Evolutionary conservation across 2,329 filamentous ascomycete species (phyloP).

Genomic region (Hypocrella siamensis): DNA sequence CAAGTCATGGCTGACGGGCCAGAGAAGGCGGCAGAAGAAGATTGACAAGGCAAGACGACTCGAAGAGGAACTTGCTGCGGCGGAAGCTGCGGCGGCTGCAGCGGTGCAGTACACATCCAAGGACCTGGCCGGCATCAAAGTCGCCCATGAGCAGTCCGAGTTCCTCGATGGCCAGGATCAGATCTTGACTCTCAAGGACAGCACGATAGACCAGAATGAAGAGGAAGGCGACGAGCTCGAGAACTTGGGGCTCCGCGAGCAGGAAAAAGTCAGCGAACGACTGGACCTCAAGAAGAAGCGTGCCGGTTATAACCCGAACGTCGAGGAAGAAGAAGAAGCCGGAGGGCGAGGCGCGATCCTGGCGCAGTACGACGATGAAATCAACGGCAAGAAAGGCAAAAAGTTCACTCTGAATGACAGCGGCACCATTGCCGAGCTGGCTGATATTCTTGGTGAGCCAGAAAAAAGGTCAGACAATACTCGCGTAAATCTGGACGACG

Average conservation of each 20-base stretch:
- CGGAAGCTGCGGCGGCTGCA: constrained; percentile 49
- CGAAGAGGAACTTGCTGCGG: constrained; percentile 65
- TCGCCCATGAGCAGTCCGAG: constrained; percentile 70
- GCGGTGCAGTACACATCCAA: constrained; percentile 62
- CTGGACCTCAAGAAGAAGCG: constrained; percentile 82
- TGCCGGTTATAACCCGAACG: constrained; percentile 72
- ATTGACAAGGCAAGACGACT: constrained; percentile 60
- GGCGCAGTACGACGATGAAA: constrained; percentile 90
- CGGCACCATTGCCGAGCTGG: constrained; percentile 51
- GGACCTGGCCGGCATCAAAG: constrained; percentile 79
- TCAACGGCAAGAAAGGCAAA: constrained; percentile 77
- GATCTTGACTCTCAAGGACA: constrained; percentile 86
- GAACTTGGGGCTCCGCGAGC: constrained; percentile 55
- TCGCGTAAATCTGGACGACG: constrained; percentile 67
- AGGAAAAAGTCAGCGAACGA: constrained; percentile 58
- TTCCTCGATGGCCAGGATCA: constrained; percentile 78
- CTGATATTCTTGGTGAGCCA: constrained; percentile 37
- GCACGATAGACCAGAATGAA: constrained; percentile 68
- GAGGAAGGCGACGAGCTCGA: constrained; percentile 85
- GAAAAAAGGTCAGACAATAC: constrained; percentile 46
- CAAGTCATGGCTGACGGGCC: constrained; percentile 70
- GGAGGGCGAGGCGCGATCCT: constrained; percentile 49
- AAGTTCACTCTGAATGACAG: constrained; percentile 73
- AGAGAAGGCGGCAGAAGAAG: constrained; percentile 90
- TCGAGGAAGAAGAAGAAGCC: constrained; percentile 47